Base-by-base conservation (phyloP, 2,329 filamentous ascomycete genomes). In the Aureobasidium sp. region DNA sequence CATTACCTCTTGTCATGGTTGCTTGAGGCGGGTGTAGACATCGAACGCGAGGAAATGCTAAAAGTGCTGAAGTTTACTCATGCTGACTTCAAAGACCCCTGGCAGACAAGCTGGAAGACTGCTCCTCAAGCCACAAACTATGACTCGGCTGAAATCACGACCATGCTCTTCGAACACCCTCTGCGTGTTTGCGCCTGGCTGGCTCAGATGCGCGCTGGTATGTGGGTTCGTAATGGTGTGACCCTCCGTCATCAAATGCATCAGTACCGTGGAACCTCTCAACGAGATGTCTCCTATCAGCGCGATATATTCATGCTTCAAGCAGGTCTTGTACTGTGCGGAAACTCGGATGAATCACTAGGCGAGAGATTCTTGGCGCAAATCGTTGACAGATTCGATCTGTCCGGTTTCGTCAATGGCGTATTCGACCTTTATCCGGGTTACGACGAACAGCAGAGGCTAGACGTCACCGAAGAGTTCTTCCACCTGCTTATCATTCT, bases 211-310 rank as follows among this genome's bases (percentile, higher is more conserved):
- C 96, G 96, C 74, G 91, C 93, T 20, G 90, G 91, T 57, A 96
- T 97, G 87, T 99, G 95, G 94, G 93, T 99, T 66, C 87, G 94
- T 62, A 99, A 99, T 71, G 94, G 94, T 2, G 91, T 99, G 71
- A 97, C 93, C 69, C 82, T 99, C 57, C 86, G 93, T 42, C 94
- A 99, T 73, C 94, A 99, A 75, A 94, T 95, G 72, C 89, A 89
- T 58, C 94, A 92, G 20, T 99, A 99, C 72, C 87, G 91, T 17
- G 92, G 91, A 44, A 91, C 97, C 15, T 85, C 86, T 12, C 90
- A 95, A 70, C 83, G 94, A 67, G 94, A 99, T 73, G 89, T 97
- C 22, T 91, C 91, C 1, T 93, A 97, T 70, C 93, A 97, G 69
- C 86, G 94, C 63, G 95, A 99, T 71, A 89, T 99, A 48, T 96